Evolutionary conservation across 371 early-diverging fungal genomes (phyloP), one percentile per base, ranked within the genome.

Genomic region (Basidiobolus meristosporus): DNA sequence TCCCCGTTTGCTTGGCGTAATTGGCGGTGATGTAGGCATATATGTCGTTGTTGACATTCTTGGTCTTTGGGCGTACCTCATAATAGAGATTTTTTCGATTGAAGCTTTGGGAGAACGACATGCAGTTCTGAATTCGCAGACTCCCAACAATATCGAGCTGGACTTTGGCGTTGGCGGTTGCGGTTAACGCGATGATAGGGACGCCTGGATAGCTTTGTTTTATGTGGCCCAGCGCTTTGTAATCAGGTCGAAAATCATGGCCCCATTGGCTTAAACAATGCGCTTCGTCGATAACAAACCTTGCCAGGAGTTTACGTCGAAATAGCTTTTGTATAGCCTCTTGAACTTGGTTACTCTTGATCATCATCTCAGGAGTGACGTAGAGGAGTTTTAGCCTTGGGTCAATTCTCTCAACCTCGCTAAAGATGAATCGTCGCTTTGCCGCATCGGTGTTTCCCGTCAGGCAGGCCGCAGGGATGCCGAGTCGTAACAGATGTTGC

Each of bases 211-310:
- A 95, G 11, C 50, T 44, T 4, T 43, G 18, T 47, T 77, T 73
- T 32, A 86, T 60, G 4, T 45, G 50, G 1, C 81, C 75, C 10
- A 89, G 47, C 22, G 70, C 60, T 51, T 81, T 84, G 50, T 86
- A 90, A 38, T 77, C 81, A 0, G 77, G 77, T 36, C 80, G 70
- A 59, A 90, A 99, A 50, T 98, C 98, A 56, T 93, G 90, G 9
- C 98, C 98, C 97, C 98, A 97, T 41, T 84, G 83, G 26, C 76
- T 79, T 5, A 98, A 73, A 59, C 99, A 99, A 53, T 99, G 99
- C 0, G 96, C 98, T 58, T 98, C 98, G 51, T 99, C 99, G 45
- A 99, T 75, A 0, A 98, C 98, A 68, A 99, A 95, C 35, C 82
- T 70, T 0, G 85, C 87, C 18, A 92, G 52, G 16, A 56, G 52